Base-by-base conservation (phyloP, 1,139 yeast genomes). In the Meyerozyma sp. region DNA sequence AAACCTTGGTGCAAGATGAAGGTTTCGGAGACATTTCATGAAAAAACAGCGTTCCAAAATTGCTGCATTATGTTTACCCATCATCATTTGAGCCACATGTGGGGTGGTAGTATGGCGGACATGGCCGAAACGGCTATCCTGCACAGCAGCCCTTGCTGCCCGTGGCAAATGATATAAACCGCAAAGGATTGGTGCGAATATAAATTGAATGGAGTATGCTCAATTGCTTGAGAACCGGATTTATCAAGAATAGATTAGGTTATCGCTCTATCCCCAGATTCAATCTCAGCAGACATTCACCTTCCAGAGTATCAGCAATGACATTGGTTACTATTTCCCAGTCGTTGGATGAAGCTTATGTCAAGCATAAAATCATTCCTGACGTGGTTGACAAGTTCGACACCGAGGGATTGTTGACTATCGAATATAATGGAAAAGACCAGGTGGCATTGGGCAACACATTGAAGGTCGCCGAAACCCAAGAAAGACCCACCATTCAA, bases 401-500 rank as follows among this genome's bases (percentile, higher is more conserved):
- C 36, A 67, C 75, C 37, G 74, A 73, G 47, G 79, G 78, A 8
- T 62, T 73, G 45, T 63, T 73, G 46, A 68, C 75, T 26, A 71
- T 73, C 53, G 77, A 69, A 52, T 73, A 71, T 54, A 77, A 75
- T 37, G 65, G 70, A 6, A 75, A 76, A 45, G 71, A 73, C 43
- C 84, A 81, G 46, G 96, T 88, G 20, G 77, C 93, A 0, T 68
- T 88, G 68, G 97, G 97, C 20, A 89, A 90, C 65, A 77, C 83
- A 5, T 69, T 90, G 46, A 64, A 72, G 42, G 82, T 80, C 5
- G 73, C 69, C 3, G 83, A 81, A 40, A 82, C 96, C 25, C 95
- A 86, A 63, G 53, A 63, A 18, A 57, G 56, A 39, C 96, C 96
- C 30, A 58, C 64, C 30, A 71, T 89, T 46, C 85, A 84, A 56